Evolutionary conservation across 2,329 filamentous ascomycete genomes (phyloP), one percentile per base, ranked within the genome.

Genomic region (Neoarthrinium moseri): DNA sequence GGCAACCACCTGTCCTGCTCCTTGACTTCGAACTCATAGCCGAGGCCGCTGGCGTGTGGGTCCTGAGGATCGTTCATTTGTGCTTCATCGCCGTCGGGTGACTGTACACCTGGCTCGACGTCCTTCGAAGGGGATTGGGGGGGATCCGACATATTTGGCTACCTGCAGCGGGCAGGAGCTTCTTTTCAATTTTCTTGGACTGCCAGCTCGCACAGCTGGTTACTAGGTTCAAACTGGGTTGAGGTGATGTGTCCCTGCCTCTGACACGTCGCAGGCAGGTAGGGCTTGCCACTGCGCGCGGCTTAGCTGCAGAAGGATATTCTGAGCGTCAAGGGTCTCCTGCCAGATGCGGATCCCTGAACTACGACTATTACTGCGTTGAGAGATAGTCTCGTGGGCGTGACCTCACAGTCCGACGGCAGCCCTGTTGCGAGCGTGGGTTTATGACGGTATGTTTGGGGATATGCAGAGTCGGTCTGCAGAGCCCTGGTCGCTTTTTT

Each of bases 1-100:
- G 94, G 94, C 69, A 99, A 83, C 94, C 94, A 99, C 80, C 94
- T 81, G 74, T 99, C 94, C 74, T 99, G 94, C 74, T 99, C 94
- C 80, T 97, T 97, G 72, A 97, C 92, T 75, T 97, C 92, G 69
- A 96, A 96, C 76, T 97, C 92, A 67, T 90, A 90, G 71, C 77
- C 84, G 72, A 87, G 79, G 69, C 81, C 86, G 70, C 80, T 80
- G n/a, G n/a, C n/a, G 76, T 90, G 86, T 84, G 83, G 80, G 75
- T 89, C 86, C 71, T 85, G 81, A 74, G 80, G 75, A 70, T 91
- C 88, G 76, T 95, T 91, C 89, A 95, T 95, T 82, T 87, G 86
- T 79, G 86, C 85, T 78, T 94, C 89, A 78, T 95, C 89, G 35
- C 46, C 46, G 76, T 94, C 91, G 78, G 86, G 85, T 77, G 91